Base-by-base conservation (phyloP, 352 stramenopile species). In the Phytophthora syringae region DNA sequence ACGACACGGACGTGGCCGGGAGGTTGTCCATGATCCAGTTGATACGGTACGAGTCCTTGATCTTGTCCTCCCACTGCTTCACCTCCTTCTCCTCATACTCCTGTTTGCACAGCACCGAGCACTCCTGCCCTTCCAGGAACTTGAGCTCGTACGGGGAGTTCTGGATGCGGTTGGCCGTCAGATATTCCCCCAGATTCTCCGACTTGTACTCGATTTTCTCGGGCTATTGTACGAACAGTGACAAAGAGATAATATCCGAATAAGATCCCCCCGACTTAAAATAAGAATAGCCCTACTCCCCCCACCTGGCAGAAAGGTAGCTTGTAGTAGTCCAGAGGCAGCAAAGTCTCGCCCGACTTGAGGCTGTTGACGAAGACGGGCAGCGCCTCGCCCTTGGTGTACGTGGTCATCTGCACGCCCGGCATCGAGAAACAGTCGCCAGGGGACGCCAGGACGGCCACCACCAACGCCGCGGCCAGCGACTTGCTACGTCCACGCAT, bases 1-100 rank as follows among this genome's bases (percentile, higher is more conserved):
- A 27, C 28, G 78, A 87, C 62, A 92, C 70, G 44, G 88, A 89
- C 39, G 80, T 90, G 49, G 97, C 88, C 4, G 97, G 96, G 25
- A 99, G 84, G 79, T 99, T 99, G 86, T 99, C 98, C 10, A 99
- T 82, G 58, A 99, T 99, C 84, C 86, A 99, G 80, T 99, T 99
- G 67, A 99, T 89, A 55, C 97, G 94, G 80, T 99, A 99, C 62
- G 98, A 85, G 71, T 98, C 92, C 58, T 97, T 95, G 70, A 99
- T 98, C 57, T 96, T 97, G 34, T 88, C 77, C 22, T 98, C 90
- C 57, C 99, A 88, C 63, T 89, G 94, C 73, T 96, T 84, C 22
- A 97, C 72, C 21, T 97, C 80, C 24, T 94, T 85, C 55, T 98
- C 96, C 82, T 98, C 98, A 68, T 97, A 95, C 42, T 82, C 88